These are phyloP conservation scores for Hyphopichia pseudoburtonii DNA, from an alignment of 1,139 yeast species.

Conservation along the genomic window DNA sequence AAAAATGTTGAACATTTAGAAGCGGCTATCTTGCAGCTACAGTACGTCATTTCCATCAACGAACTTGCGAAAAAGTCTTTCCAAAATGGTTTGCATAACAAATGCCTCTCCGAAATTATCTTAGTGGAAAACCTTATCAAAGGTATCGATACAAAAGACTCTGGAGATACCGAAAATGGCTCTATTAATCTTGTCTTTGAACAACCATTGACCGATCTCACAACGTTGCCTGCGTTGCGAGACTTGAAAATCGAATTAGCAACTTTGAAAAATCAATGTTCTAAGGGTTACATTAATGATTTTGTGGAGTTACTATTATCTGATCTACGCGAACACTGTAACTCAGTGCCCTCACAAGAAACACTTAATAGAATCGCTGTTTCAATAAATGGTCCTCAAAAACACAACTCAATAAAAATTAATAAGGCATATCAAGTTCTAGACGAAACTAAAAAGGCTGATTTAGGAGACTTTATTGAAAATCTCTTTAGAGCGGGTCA, in stretches of 20 bases:
- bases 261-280: conserved; percentile 57
- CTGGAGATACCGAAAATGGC: conserved; percentile 20
- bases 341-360: conserved; percentile 45
- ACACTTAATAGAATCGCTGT: conserved; percentile 52
- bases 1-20: conserved; percentile 64
- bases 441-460: conserved; percentile 31
- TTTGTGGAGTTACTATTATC: conserved; percentile 55
- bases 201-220: conserved; percentile 50
- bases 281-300: conserved; percentile 61
- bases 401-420: conserved; percentile 15
- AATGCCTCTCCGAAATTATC: conserved; percentile 54
- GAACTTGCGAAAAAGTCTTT: conserved; percentile 55
- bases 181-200: conserved; percentile 46
- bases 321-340: conserved; percentile 62
- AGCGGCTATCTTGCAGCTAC: conserved; percentile 64
- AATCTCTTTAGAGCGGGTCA: conserved; percentile 66
- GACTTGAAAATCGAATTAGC: conserved; percentile 53
- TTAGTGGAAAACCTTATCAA: conserved; percentile 55
- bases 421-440: conserved; percentile 35
- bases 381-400: conserved; percentile 24
- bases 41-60: conserved; percentile 46
- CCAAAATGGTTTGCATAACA: conserved; percentile 36
- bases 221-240: conserved; percentile 57
- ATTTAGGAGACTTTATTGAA: conserved; percentile 45
- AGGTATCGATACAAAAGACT: conserved; percentile 42